Conservation (phyloP, 495 filamentous ascomycete genomes). For the Bryoglossum gracile region DNA sequence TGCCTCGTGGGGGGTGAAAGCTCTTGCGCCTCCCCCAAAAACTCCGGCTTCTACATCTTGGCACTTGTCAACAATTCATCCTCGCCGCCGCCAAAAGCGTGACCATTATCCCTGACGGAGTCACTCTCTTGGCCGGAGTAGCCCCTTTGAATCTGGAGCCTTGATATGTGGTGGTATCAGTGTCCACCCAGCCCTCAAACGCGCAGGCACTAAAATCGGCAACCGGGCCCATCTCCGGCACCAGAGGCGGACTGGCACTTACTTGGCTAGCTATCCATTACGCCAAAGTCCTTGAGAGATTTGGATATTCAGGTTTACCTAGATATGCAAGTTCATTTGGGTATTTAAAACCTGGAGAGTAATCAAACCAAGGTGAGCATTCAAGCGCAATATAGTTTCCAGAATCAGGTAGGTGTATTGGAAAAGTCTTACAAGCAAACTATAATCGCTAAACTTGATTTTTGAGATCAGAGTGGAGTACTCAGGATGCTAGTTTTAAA, state of each 20-base stretch:
- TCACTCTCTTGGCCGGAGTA: constrained; percentile 32
- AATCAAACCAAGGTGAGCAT: too few relatives aligned
- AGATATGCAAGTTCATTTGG: too few relatives aligned
- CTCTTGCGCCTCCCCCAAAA: constrained; percentile 44
- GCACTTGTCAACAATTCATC: constrained; percentile 67
- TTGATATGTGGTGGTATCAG: constrained; percentile 61
- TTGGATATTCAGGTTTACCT: too few relatives aligned
- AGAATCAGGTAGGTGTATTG: too few relatives aligned
- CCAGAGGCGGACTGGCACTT: constrained; percentile 58
- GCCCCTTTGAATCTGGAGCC: constrained; percentile 44
- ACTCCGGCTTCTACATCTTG: constrained; percentile 39
- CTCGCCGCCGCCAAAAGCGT: constrained; percentile 54
- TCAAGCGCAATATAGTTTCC: too few relatives aligned
- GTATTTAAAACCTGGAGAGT: too few relatives aligned
- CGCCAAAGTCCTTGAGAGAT: constrained; percentile 55
- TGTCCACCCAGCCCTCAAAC: constrained; percentile 47
- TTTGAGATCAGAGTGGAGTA: too few relatives aligned
- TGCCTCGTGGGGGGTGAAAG: constrained; percentile 29
- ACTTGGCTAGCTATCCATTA: constrained; percentile 58
- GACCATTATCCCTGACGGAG: constrained; percentile 54
- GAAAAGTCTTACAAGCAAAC: too few relatives aligned
- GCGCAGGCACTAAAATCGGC: constrained; percentile 46
- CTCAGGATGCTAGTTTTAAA: too few relatives aligned
- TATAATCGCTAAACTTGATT: too few relatives aligned
- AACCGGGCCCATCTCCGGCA: constrained; percentile 51